These are phyloP conservation scores for Lagenidium sp. DNA, from an alignment of 352 stramenopile species.

Conservation along the genomic window DNA sequence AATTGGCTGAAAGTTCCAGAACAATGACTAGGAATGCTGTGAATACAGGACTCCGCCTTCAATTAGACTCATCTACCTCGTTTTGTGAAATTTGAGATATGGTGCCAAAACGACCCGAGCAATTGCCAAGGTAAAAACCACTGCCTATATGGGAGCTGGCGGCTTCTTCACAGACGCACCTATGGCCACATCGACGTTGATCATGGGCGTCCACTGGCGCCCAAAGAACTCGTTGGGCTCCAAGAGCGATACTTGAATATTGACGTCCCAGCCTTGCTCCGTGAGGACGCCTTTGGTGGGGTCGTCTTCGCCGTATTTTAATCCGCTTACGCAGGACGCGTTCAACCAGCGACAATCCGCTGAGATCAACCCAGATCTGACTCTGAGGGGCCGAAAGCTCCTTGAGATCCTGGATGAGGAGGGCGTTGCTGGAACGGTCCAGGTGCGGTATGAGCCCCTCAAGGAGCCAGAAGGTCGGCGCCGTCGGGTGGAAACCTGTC, in stretches of 20 bases:
- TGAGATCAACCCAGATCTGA: conserved; percentile 40
- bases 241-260: conserved; percentile 18
- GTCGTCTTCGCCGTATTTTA: conserved; percentile 42
- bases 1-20: too few species aligned
- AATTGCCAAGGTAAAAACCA: too few species aligned
- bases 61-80: too few species aligned
- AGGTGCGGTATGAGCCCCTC: conserved; percentile 47
- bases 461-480: conserved; percentile 45
- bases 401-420: conserved; percentile 40
- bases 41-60: too few species aligned
- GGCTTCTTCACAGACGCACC: conserved; percentile 1
- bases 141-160: too few species aligned
- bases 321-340: background rate
- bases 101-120: too few species aligned
- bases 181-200: conserved; percentile 4
- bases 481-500: conserved; percentile 27
- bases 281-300: conserved; percentile 29
- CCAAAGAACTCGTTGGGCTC: conserved; percentile 24
- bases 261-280: conserved; percentile 29
- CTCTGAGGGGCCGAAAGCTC: conserved; percentile 32
- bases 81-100: too few species aligned
- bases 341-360: conserved; percentile 10
- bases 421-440: conserved; percentile 20
- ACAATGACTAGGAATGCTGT: too few species aligned
- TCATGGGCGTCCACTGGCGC: conserved; percentile 27